Evolutionary conservation across 768 basidiomycete genomes (phyloP).

Genomic region (Agrocybe pediades): DNA sequence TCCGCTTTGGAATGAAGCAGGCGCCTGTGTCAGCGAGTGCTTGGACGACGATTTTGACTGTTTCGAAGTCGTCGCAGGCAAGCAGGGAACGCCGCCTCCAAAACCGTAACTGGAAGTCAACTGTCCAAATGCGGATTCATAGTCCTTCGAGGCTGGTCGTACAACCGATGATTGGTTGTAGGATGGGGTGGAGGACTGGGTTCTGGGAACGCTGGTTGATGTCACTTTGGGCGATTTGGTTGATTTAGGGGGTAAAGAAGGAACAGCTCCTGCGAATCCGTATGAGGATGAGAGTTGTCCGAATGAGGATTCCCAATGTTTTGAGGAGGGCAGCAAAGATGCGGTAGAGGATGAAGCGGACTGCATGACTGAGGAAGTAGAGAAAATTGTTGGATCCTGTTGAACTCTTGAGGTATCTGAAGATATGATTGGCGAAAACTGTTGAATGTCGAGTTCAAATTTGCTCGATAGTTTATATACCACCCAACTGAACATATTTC

Average conservation of each 20-base stretch:
- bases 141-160: conserved; percentile 20
- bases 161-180: not conserved
- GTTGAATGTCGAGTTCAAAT: too few species aligned
- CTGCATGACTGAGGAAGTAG: not conserved
- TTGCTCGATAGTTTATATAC: too few species aligned
- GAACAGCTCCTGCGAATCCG: conserved; percentile 11
- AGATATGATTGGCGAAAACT: too few species aligned
- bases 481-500: too few species aligned
- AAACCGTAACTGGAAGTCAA: conserved; percentile 18
- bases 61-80: conserved; percentile 9
- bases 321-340: conserved; percentile 12
- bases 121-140: conserved; percentile 23
- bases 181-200: not conserved
- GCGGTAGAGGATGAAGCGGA: conserved; percentile 12
- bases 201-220: not conserved
- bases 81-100: conserved; percentile 7
- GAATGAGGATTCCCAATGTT: conserved; percentile 27
- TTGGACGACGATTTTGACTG: conserved; percentile 10
- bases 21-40: conserved; percentile 7
- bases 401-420: too few species aligned
- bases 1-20: not conserved
- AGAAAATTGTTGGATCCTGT: not conserved
- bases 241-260: conserved; percentile 11
- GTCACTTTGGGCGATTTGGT: not conserved
- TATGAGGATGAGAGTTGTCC: conserved; percentile 19